Evolutionary conservation across 345 rosid genomes (phyloP), one percentile per base, ranked within the genome.

Genomic region (Eucalyptus sideroxylon): DNA sequence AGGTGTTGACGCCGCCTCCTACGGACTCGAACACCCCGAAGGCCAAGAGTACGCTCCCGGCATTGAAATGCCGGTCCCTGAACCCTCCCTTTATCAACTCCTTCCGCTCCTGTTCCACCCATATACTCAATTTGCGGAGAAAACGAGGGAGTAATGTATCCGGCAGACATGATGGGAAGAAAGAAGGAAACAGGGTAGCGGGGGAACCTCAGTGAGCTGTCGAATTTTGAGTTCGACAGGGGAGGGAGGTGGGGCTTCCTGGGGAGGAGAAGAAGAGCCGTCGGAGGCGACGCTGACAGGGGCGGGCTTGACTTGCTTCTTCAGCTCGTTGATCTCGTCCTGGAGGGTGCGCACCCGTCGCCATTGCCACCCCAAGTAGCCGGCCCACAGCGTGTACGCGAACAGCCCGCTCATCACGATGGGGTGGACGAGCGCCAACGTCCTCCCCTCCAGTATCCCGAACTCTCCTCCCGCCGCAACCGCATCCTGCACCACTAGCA

Each of bases 341-440:
- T 96, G 99, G 3, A 93, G 90, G 44, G 98, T 96, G 87, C 98
- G 94, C 11, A 96, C 99, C 34, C 97, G 96, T 92, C 98, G 95
- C 99, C 99, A 96, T 92, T 97, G 97, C 99, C 99, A 97, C 86
- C 99, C 99, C 91, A 98, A 92, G 91, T 96, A 97, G 34, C 98
- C 98, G 31, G 95, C 94, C 93, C 94, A 96, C 44, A 96, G 86
- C 5, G 97, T 96, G 92, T 96, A 93, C 45, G 47, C 88, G 55
- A 96, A 96, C 87, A 96, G 93, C 62, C 96, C 87, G 77, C 94
- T 92, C 99, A 95, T 96, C 50, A 93, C 96, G 55, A 93, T n/a
- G 5, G 97, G 99, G 87, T 98, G 98, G 37, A 96, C 65, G 8
- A 97, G 96, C 6, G 98, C 95, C 89, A 96, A 89, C 44, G 97